phyloP scores from a whole-genome alignment of 768 basidiomycete genomes.

The Leccinum incarnatum region DNA sequence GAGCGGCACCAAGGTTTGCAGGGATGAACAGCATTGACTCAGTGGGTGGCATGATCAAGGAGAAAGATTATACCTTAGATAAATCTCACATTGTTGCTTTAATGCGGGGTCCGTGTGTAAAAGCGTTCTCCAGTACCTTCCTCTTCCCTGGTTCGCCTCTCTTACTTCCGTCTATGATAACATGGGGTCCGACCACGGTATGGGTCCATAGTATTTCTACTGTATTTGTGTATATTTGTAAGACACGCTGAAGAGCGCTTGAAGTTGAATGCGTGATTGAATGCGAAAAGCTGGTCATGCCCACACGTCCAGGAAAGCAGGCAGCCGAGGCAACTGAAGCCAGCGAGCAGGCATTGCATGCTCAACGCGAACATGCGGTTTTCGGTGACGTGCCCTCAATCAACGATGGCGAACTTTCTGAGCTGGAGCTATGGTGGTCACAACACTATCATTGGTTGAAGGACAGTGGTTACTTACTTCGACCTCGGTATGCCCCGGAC shows the following conservation, averaged over 20 bases:
- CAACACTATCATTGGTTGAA: slow-evolving; percentile 13
- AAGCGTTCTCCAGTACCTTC: not conserved
- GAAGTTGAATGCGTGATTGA: too few relatives aligned
- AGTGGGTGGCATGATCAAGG: slow-evolving; percentile 9
- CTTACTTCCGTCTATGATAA: not conserved
- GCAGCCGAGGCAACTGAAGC: not conserved
- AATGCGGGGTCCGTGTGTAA: slow-evolving; percentile 1
- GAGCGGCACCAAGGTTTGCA: slow-evolving; percentile 1
- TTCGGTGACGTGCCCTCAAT: not conserved
- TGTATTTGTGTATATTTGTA: not conserved
- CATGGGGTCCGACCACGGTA: too few relatives aligned
- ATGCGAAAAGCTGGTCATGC: not conserved
- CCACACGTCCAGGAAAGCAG: too few relatives aligned
- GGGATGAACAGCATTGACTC: slow-evolving; percentile 1
- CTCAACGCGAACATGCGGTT: not conserved
- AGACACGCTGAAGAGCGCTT: too few relatives aligned
- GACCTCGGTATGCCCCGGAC: slow-evolving; percentile 5
- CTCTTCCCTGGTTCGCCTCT: too few relatives aligned
- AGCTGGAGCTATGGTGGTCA: slow-evolving; percentile 15
- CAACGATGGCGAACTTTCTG: slow-evolving; percentile 1
- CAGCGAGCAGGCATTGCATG: not conserved
- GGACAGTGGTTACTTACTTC: slow-evolving; percentile 16
- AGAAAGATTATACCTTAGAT: not conserved
- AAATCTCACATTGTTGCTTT: not conserved
- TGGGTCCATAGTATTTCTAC: not conserved